Conservation (phyloP, 768 basidiomycete species). For the Russula earlei region DNA sequence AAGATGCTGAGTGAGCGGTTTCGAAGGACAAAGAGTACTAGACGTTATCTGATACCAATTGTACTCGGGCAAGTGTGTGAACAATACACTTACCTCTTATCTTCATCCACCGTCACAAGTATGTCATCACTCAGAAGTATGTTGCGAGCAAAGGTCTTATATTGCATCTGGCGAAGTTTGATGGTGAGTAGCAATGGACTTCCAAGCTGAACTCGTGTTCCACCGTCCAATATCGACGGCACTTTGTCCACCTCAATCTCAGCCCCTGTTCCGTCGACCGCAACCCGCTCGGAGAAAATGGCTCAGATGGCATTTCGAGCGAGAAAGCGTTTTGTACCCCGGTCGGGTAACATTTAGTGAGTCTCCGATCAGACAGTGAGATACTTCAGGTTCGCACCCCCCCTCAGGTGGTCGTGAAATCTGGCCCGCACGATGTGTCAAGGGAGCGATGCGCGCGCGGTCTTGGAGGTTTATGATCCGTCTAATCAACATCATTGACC, state of each 20-base stretch:
- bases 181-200: constrained; percentile 28
- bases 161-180: too few relatives aligned
- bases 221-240: constrained; percentile 26
- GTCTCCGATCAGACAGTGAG: constrained; percentile 28
- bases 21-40: too few relatives aligned
- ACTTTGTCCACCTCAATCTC: constrained; percentile 26
- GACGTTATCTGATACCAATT: too few relatives aligned
- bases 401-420: too few relatives aligned
- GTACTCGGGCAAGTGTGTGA: too few relatives aligned
- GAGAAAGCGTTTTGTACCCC: constrained; percentile 71
- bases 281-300: constrained; percentile 17
- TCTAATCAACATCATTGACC: constrained; percentile 1
- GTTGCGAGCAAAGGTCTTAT: constrained; percentile 63
- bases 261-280: constrained; percentile 12
- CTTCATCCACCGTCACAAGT: too few relatives aligned
- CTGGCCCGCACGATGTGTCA: too few relatives aligned
- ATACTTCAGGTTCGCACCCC: constrained; percentile 8
- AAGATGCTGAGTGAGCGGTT: too few relatives aligned
- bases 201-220: constrained; percentile 24
- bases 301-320: constrained; percentile 29
- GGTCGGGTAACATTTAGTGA: constrained; percentile 74
- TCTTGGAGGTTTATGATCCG: background rate
- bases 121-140: constrained; percentile 32
- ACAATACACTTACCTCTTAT: too few relatives aligned
- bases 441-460: background rate